phyloP scores from a whole-genome alignment of 2,329 filamentous ascomycete species.

The Nothomitra cinnamomea region DNA sequence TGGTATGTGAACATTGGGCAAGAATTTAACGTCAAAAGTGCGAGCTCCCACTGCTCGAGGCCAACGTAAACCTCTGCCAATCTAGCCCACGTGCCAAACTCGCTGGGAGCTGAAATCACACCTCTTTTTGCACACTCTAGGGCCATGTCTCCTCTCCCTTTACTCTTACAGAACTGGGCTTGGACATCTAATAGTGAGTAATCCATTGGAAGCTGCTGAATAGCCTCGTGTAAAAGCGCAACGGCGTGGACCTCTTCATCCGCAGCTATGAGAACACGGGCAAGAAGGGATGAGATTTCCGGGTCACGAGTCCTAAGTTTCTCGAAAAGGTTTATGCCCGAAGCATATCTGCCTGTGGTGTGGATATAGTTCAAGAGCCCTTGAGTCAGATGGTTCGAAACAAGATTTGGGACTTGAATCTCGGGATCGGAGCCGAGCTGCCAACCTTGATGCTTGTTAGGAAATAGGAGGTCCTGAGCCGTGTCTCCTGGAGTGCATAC shows the following conservation, averaged over 20 bases:
- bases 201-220: constrained; percentile 91
- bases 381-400: constrained; percentile 89
- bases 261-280: constrained; percentile 81
- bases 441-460: constrained; percentile 43
- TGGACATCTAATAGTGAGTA: constrained; percentile 93
- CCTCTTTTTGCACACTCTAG: constrained; percentile 86
- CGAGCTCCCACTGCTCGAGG: constrained; percentile 92
- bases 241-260: constrained; percentile 97
- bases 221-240: constrained; percentile 66
- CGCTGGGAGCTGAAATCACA: constrained; percentile 86
- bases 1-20: constrained; percentile 99
- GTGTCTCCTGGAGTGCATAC: constrained; percentile 24
- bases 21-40: constrained; percentile 86
- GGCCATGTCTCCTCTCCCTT: constrained; percentile 74
- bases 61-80: constrained; percentile 86
- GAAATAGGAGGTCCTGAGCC: background rate
- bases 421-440: constrained; percentile 92
- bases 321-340: constrained; percentile 93
- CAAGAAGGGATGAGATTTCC: constrained; percentile 83
- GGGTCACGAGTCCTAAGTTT: constrained; percentile 82
- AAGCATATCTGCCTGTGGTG: constrained; percentile 85
- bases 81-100: constrained; percentile 93
- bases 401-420: constrained; percentile 91
- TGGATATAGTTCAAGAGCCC: constrained; percentile 88
- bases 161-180: constrained; percentile 77